These are phyloP conservation scores for Blastocystis sp. DNA, from an alignment of 352 stramenopile genomes.

Conservation along the genomic window DNA sequence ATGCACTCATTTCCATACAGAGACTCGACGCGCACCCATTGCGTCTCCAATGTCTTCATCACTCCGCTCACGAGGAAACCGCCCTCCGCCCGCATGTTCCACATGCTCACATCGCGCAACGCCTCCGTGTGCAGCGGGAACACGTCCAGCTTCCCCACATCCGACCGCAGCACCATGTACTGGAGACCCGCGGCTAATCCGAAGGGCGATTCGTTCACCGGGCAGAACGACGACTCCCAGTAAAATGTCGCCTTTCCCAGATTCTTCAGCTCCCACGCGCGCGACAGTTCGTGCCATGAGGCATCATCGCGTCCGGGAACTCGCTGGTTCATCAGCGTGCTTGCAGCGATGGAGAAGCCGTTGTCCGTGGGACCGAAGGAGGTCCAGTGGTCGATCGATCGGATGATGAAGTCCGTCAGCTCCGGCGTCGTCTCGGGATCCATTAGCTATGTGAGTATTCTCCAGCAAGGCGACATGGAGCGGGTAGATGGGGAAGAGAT, in stretches of 20 bases:
- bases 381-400: conserved; percentile 25
- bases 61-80: neutral
- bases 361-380: conserved; percentile 5
- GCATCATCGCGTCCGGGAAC: conserved; percentile 1
- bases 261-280: neutral
- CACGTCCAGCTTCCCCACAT: conserved; percentile 9
- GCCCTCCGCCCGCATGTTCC: neutral
- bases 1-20: conserved; percentile 16
- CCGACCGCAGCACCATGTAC: conserved; percentile 20
- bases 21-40: neutral
- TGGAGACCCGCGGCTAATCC: conserved; percentile 36
- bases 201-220: conserved; percentile 42
- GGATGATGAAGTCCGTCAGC: neutral
- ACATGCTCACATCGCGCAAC: neutral
- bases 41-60: neutral
- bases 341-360: conserved; percentile 26
- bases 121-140: neutral
- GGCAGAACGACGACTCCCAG: conserved; percentile 18
- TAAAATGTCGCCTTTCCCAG: conserved; percentile 33
- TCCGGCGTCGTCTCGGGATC: conserved; percentile 18
- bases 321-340: conserved; percentile 1
- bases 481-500: conserved; percentile 34
- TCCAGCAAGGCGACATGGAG: neutral
- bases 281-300: neutral
- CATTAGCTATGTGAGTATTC: neutral